Conservation (phyloP, 176 grass and related monocot genomes). For the Pharus latifolius region DNA sequence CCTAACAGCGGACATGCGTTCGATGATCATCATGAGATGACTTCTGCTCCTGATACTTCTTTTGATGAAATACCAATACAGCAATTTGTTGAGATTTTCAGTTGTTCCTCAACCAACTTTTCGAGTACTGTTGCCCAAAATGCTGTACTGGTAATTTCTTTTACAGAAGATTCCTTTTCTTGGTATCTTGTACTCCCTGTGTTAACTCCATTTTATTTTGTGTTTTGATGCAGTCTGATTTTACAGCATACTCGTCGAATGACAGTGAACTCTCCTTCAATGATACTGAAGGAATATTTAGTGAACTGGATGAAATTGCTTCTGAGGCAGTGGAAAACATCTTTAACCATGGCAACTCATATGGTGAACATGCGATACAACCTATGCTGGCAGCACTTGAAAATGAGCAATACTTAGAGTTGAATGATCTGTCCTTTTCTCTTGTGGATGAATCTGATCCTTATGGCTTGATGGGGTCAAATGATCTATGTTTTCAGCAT, state of each 20-base stretch:
- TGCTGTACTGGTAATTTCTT: slow-evolving; percentile 18
- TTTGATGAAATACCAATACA: slow-evolving; percentile 32
- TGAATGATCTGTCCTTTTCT: slow-evolving; percentile 40
- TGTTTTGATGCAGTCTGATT: slow-evolving; percentile 29
- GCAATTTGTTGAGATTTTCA: slow-evolving; percentile 21
- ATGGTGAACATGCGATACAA: neutral
- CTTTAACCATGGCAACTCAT: neutral
- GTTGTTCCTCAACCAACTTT: neutral
- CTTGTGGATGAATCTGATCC: neutral
- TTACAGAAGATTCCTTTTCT: neutral
- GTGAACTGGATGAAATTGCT: slow-evolving; percentile 7
- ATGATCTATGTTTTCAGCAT: neutral
- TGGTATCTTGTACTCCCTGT: neutral
- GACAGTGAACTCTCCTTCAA: neutral
- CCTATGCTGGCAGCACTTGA: slow-evolving; percentile 6
- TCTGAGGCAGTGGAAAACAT: neutral
- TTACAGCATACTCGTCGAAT: neutral
- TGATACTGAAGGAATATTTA: slow-evolving; percentile 36
- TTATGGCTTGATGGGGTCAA: slow-evolving; percentile 1
- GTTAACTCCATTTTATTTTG: neutral
- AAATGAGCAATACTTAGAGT: slow-evolving; percentile 29
- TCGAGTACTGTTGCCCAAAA: neutral
- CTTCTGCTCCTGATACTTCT: neutral
- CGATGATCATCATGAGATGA: neutral
- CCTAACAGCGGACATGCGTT: neutral